Evolutionary conservation across 2,329 filamentous ascomycete species (phyloP), one percentile per base, ranked within the genome.

Genomic region (Pseudogymnoascus sp.): DNA sequence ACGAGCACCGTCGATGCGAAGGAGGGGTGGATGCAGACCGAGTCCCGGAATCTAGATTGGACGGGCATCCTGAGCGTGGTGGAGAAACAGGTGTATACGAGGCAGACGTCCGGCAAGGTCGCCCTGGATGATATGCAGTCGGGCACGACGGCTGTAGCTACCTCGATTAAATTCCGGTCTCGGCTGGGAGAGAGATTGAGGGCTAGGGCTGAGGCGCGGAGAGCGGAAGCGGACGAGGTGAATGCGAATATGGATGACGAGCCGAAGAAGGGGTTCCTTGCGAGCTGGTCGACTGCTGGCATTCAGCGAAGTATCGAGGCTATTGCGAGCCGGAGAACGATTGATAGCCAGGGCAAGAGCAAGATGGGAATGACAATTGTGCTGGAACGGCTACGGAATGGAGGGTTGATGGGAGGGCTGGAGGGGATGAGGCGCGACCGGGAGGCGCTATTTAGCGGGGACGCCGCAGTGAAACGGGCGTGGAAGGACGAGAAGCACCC

Each of bases 331-430:
- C 88, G 86, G 70, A 88, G 90, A 72, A 91, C 90, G 4, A 83
- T 88, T 67, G 87, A 89, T 69, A 89, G 90, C 72, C 81, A 93
- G 69, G 86, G 87, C 60, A 92, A 92, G 77, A 90, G 89, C 68
- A 85, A 88, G 59, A 88, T 92, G 72, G 90, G 90, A 59, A 93
- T 94, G 90, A 86, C 84, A 63, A 84, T 92, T 38, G 90, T 94
- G 7, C 79, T 94, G 21, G 88, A 92, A 74, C 80, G 90, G 58
- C 74, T 90, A 71, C 78, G 87, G 61, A 78, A 80, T 63, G 87
- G 87, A 39, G 88, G 87, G 0, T 76, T 90, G 16, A 84, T 88
- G 14, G 86, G 75, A 21, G 87, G 89, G n/a, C 75, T 90, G 31
- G 87, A 89, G 66, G 86, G 85, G 29, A 89, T 89, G 86, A 78